Evolutionary conservation across 2,329 filamentous ascomycete species (phyloP).

Genomic region (Zopfia rhizophila): DNA sequence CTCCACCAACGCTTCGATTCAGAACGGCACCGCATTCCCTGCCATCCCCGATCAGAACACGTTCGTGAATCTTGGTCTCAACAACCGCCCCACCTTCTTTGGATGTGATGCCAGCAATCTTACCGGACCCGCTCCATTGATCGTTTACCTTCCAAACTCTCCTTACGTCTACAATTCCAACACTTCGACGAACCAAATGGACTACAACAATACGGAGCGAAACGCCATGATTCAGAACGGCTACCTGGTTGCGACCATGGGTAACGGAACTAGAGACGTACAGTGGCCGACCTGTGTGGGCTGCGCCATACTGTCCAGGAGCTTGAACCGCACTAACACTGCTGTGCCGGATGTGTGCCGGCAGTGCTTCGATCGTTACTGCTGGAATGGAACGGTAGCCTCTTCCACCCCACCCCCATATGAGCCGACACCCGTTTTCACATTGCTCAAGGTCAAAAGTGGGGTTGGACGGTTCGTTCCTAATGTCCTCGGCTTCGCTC

Average conservation of each 20-base stretch:
- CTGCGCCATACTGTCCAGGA: slow-evolving; percentile 85
- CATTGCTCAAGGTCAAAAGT: slow-evolving; percentile 30
- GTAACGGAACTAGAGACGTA: slow-evolving; percentile 77
- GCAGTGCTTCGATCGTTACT: slow-evolving; percentile 82
- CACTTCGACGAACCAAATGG: slow-evolving; percentile 77
- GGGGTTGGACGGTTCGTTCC: slow-evolving; percentile 36
- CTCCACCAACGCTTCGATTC: slow-evolving; percentile 64
- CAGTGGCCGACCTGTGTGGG: slow-evolving; percentile 87
- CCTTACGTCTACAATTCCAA: slow-evolving; percentile 84
- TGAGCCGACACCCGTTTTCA: slow-evolving; percentile 34
- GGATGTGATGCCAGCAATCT: slow-evolving; percentile 77
- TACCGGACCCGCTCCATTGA: slow-evolving; percentile 69
- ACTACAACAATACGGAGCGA: slow-evolving; percentile 73
- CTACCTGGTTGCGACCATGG: slow-evolving; percentile 83
- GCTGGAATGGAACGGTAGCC: slow-evolving; percentile 85
- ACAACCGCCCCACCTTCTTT: slow-evolving; percentile 81
- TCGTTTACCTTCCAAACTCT: slow-evolving; percentile 89
- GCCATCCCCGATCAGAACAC: slow-evolving; percentile 78
- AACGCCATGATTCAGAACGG: slow-evolving; percentile 88
- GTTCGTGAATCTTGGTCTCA: slow-evolving; percentile 80
- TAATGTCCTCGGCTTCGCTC: slow-evolving; percentile 30
- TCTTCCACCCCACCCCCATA: slow-evolving; percentile 44
- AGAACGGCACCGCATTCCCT: slow-evolving; percentile 78
- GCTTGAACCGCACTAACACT: slow-evolving; percentile 76
- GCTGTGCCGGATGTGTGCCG: slow-evolving; percentile 76